Percentiles rank a stretch among this genome's conserved stretches.
phyloP scores from a whole-genome alignment of 768 basidiomycete genomes.

The Lactarius hengduanensis region DNA sequence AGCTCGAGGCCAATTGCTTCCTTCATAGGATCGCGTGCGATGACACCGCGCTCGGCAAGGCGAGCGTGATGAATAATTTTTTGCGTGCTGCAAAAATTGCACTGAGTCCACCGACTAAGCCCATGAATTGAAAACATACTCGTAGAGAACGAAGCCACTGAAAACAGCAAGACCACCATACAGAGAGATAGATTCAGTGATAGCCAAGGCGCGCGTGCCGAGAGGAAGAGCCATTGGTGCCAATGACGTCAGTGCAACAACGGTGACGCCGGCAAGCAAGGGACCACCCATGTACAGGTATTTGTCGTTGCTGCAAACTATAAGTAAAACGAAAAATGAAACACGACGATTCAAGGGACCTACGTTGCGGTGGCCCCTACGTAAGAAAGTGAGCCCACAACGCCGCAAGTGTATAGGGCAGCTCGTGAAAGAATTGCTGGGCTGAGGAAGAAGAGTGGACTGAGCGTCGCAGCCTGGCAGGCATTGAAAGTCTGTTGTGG shows the following conservation, averaged over 20 bases:
- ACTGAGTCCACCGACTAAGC: not conserved
- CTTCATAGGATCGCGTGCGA: conserved; percentile 70
- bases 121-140: conserved; percentile 46
- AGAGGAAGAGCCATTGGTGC: conserved; percentile 89
- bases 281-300: conserved; percentile 87
- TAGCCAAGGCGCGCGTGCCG: conserved; percentile 70
- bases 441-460: conserved; percentile 84
- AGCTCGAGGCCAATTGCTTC: conserved; percentile 79
- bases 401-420: conserved; percentile 82
- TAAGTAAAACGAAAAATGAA: conserved; percentile 2
- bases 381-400: conserved; percentile 84
- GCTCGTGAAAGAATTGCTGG: conserved; percentile 85
- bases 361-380: conserved; percentile 85
- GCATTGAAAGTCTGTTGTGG: conserved; percentile 69
- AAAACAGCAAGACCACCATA: conserved; percentile 92
- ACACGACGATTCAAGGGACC: conserved; percentile 25
- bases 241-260: conserved; percentile 81
- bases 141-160: conserved; percentile 81
- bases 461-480: conserved; percentile 82
- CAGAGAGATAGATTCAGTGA: conserved; percentile 74
- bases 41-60: conserved; percentile 62
- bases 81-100: conserved; percentile 57
- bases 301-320: conserved; percentile 57
- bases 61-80: conserved; percentile 79
- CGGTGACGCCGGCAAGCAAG: conserved; percentile 83